Percentiles rank a stretch among this genome's conserved stretches.
phyloP scores from a whole-genome alignment of 257 asterid species.

The Primulina huaijiensis region DNA sequence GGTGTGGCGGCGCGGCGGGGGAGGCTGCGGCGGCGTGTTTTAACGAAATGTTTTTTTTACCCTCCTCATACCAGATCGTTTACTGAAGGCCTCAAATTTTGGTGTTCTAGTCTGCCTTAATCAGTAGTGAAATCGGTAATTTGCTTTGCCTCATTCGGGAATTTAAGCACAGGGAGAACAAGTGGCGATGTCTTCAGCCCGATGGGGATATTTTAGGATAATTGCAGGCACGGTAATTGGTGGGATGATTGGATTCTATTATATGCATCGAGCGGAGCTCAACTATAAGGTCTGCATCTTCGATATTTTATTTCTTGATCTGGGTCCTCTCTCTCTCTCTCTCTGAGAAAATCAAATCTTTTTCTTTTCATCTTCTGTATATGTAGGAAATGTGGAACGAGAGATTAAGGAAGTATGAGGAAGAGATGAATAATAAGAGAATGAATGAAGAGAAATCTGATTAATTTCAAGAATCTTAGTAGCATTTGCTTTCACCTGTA shows the following conservation, averaged over 20 bases:
- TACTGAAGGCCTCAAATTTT: no score
- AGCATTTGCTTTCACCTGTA: neutral
- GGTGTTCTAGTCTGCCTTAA: no score
- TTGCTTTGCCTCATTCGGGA: no score
- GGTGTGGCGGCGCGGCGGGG: no score
- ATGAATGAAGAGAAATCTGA: conserved; percentile 39
- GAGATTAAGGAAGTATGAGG: conserved; percentile 80
- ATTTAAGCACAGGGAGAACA: neutral
- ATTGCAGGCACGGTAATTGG: conserved; percentile 72
- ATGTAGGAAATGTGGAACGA: conserved; percentile 75
- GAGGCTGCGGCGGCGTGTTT: no score
- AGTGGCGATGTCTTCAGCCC: conserved; percentile 44
- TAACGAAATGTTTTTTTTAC: no score
- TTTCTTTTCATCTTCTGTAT: neutral
- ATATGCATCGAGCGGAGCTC: conserved; percentile 81
- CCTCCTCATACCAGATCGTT: no score
- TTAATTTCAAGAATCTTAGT: conserved; percentile 43
- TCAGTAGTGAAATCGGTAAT: no score
- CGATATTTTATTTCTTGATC: neutral
- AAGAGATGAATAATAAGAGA: conserved; percentile 55
- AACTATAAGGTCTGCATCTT: conserved; percentile 55
- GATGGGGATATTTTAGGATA: conserved; percentile 83
- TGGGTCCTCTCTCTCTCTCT: neutral
- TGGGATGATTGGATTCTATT: conserved; percentile 73
- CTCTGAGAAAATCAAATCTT: neutral